phyloP scores from a whole-genome alignment of 2,329 filamentous ascomycete genomes.

The Colletotrichum cereale region DNA sequence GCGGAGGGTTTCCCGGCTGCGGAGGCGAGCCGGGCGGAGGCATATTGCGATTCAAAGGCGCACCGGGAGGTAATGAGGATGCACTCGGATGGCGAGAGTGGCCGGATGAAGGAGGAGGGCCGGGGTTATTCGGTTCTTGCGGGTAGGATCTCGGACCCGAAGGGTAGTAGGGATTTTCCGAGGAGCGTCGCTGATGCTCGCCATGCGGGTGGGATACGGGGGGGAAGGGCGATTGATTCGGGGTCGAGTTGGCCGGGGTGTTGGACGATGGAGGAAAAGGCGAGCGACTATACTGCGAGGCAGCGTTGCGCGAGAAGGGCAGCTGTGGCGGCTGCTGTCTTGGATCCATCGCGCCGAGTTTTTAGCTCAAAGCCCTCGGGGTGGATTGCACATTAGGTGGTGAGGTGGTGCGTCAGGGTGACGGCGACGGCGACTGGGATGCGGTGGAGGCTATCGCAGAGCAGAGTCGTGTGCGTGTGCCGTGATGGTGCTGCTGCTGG shows the following conservation, averaged over 20 bases:
- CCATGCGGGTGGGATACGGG: constrained; percentile 43
- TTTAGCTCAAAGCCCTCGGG: constrained; percentile 49
- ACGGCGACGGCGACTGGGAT: constrained; percentile 26
- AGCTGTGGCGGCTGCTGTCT: constrained; percentile 50
- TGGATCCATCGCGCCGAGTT: constrained; percentile 52
- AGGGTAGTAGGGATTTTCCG: constrained; percentile 59
- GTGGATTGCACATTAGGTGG: constrained; percentile 34
- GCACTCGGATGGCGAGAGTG: constrained; percentile 59
- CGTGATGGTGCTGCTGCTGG: not conserved
- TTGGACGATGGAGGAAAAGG: constrained; percentile 41
- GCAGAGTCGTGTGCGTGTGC: constrained; percentile 4
- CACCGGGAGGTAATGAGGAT: constrained; percentile 57
- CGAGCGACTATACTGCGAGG: constrained; percentile 49
- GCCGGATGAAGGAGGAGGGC: constrained; percentile 48
- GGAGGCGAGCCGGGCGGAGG: constrained; percentile 61
- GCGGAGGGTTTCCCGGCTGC: constrained; percentile 50
- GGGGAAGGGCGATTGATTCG: constrained; percentile 42
- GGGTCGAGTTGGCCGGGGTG: constrained; percentile 26
- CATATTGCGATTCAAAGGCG: constrained; percentile 57
- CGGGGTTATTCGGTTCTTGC: constrained; percentile 46
- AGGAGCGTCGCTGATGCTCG: constrained; percentile 53
- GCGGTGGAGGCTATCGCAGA: constrained; percentile 31
- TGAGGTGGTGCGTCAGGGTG: constrained; percentile 29
- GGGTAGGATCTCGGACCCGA: constrained; percentile 51
- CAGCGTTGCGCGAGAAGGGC: constrained; percentile 46